phyloP scores from a whole-genome alignment of 257 asterid genomes.

The Ilex aquifolium region DNA sequence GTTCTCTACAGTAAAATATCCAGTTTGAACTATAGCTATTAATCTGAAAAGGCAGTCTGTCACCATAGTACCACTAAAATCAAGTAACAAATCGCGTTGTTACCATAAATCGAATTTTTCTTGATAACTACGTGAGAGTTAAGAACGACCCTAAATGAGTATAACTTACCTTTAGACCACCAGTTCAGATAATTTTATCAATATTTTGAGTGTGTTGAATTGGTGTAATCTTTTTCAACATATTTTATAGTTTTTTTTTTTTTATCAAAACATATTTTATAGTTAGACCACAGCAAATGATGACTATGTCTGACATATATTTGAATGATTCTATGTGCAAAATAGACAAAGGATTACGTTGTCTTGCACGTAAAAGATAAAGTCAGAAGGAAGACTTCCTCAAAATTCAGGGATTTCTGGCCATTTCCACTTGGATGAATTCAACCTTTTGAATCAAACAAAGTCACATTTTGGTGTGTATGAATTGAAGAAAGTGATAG shows the following conservation, averaged over 20 bases:
- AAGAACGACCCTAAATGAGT: too few relatives aligned
- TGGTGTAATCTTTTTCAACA: conserved; percentile 2
- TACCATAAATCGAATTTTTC: background rate
- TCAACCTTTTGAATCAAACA: background rate
- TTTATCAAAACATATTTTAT: too few relatives aligned
- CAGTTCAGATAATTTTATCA: too few relatives aligned
- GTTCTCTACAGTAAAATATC: background rate
- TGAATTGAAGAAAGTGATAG: background rate
- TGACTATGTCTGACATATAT: too few relatives aligned
- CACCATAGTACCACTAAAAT: background rate
- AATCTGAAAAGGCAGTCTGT: background rate
- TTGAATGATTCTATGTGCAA: background rate
- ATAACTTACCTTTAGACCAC: too few relatives aligned
- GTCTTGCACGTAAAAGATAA: conserved; percentile 21
- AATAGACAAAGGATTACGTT: conserved; percentile 13
- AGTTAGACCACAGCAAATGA: too few relatives aligned
- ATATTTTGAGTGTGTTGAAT: background rate
- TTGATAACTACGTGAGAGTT: background rate
- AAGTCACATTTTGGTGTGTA: background rate
- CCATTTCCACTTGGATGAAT: conserved; percentile 6
- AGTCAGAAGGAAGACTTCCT: conserved; percentile 38
- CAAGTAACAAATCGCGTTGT: too few relatives aligned
- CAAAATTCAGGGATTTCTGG: conserved; percentile 19
- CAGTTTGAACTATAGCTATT: background rate
- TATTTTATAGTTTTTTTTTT: conserved; percentile 1